Base-by-base conservation (phyloP, 2,329 filamentous ascomycete species). In the Endocalyx cinctus region DNA sequence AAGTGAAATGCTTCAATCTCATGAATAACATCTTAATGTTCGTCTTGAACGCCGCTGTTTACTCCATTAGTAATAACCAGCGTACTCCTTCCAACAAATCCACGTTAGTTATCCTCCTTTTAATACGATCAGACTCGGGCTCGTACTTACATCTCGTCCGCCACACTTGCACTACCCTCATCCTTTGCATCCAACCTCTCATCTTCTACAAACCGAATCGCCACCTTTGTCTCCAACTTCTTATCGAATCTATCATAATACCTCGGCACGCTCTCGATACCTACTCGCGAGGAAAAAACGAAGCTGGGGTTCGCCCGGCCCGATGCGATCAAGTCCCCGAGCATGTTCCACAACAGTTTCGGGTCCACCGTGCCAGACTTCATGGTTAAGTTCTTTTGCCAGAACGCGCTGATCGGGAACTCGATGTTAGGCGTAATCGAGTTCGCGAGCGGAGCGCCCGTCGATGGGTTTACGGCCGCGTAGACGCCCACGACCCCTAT, bases 231-330 rank as follows among this genome's bases (percentile, higher is more conserved):
- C 8, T 23, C 20, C 20, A 8, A 8, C 20, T 23, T 23, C 20
- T 8, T 23, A n/a, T 23, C 20, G 20, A 23, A 58, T 8, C 48
- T 40, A 13, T 28, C 30, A 27, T 55, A 59, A 2, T 37, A 42
- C 25, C 50, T 41, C 3, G 50, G 48, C 8, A 46, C 54, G 2
- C 57, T 46, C 8, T 58, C 52, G n/a, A 59, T 47, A 5, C 46
- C 42, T 8, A 52, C 45, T 16, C 51, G 45, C 20, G 36, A 37
- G 27, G 43, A 46, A 4, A 52, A 42, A 16, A 59, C 41, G 28
- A 59, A 57, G 2, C 52, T 43, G 2, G 52, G 54, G 14, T 44
- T 38, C 3, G 52, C 54, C 10, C 39, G 31, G 1, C 50, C 54
- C 5, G 31, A 39, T 12, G 39, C 33, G 3, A 59, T 38, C n/a